A percentile compares a stretch with the other conserved stretches of the same genome.
Conservation (phyloP, 345 rosid species). For the Aegle marmelos region DNA sequence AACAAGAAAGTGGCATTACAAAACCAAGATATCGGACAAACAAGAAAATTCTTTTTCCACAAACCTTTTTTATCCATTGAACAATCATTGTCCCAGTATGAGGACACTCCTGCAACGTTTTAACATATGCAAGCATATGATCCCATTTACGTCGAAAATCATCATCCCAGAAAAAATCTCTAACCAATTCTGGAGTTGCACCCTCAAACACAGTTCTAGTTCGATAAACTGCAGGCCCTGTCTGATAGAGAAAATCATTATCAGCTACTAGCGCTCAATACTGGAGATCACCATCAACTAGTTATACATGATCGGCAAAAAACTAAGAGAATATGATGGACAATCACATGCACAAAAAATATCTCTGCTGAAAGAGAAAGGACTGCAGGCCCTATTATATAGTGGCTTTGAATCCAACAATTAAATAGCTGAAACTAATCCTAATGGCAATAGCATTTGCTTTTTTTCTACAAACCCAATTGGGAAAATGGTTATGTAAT, state of each 20-base stretch:
- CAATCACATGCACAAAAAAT: not conserved
- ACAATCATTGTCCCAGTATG: constrained; percentile 64
- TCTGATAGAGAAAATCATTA: constrained; percentile 47
- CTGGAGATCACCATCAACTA: not conserved
- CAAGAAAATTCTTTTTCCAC: not conserved
- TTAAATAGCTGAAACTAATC: not conserved
- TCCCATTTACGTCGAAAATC: constrained; percentile 96
- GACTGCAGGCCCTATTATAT: not conserved
- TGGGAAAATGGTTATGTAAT: not conserved
- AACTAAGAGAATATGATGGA: not conserved
- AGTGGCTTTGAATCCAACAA: not conserved
- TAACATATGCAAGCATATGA: constrained; percentile 76
- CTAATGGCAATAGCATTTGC: not conserved
- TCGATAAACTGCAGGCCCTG: constrained; percentile 60
- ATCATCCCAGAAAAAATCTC: constrained; percentile 99
- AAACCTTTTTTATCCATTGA: constrained; percentile 92
- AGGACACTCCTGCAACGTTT: constrained; percentile 70
- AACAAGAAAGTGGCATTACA: constrained; percentile 2
- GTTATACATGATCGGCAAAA: not conserved
- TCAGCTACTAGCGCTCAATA: constrained; percentile 14
- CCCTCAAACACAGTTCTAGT: constrained; percentile 94
- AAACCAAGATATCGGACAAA: not conserved
- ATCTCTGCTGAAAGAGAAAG: not conserved
- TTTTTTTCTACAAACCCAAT: not conserved
- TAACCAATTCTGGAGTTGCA: constrained; percentile 78